Conservation (phyloP, 2,329 filamentous ascomycete species). For the Exophiala lecanii-corni region DNA sequence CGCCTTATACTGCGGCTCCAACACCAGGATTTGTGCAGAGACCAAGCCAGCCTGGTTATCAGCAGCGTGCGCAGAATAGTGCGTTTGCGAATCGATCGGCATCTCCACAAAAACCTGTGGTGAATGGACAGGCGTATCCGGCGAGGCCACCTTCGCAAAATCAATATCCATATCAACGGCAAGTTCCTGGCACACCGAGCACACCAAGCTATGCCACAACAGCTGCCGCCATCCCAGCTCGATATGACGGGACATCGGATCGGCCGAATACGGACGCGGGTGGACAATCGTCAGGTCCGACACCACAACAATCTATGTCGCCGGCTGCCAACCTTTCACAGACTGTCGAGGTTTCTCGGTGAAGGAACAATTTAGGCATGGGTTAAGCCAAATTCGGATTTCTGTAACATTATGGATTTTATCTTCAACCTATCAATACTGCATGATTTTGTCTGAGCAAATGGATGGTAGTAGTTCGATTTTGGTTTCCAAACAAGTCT, state of each 20-base stretch:
- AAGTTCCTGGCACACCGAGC: constrained; percentile 10
- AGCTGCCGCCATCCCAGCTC: background rate
- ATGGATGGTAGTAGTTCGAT: too few relatives aligned
- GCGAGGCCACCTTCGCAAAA: constrained; percentile 12
- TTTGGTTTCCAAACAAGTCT: too few relatives aligned
- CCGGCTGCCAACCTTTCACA: constrained; percentile 6
- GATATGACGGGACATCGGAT: constrained; percentile 4
- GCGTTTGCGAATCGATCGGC: constrained; percentile 11
- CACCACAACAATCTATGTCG: background rate
- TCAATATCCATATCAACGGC: constrained; percentile 13
- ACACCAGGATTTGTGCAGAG: constrained; percentile 23
- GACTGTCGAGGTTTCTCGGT: constrained; percentile 17
- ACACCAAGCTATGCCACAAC: constrained; percentile 6
- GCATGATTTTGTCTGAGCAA: too few relatives aligned
- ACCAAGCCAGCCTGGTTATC: constrained; percentile 28
- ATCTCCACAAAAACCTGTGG: constrained; percentile 23
- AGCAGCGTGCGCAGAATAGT: constrained; percentile 28
- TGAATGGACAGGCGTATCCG: constrained; percentile 21
- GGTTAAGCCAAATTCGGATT: background rate
- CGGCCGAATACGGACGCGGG: background rate
- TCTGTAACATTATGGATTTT: background rate
- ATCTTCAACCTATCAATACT: background rate
- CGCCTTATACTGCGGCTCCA: constrained; percentile 10
- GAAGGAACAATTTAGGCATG: background rate
- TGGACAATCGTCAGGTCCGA: background rate